Evolutionary conservation across 768 basidiomycete species (phyloP).

Genomic region (Tricholoma matsutake): DNA sequence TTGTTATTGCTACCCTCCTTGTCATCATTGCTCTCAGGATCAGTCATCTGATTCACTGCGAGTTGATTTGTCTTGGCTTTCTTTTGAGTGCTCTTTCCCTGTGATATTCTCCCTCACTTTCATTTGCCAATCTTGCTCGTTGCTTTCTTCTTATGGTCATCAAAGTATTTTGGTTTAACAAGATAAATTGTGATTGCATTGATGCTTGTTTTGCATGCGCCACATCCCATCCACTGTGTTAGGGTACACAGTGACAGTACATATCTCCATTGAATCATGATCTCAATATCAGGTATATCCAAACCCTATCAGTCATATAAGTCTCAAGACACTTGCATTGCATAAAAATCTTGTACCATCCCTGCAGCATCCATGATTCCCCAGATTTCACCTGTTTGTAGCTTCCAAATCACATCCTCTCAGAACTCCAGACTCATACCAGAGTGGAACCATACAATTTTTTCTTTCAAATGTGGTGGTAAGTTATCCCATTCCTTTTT

Average conservation of each 20-base stretch:
- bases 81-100: not conserved
- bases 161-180: constrained; percentile 14
- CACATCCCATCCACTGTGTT: constrained; percentile 12
- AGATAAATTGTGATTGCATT: constrained; percentile 12
- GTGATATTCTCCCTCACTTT: constrained; percentile 2
- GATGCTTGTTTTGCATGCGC: constrained; percentile 2
- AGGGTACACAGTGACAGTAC: constrained; percentile 10
- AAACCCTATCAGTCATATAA: constrained; percentile 5
- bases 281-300: constrained; percentile 12
- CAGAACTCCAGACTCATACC: constrained; percentile 12
- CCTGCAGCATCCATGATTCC: constrained; percentile 16
- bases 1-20: not conserved
- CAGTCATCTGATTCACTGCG: too few relatives aligned
- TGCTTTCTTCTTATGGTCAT: constrained; percentile 2
- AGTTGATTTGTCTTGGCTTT: not conserved
- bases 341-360: constrained; percentile 9
- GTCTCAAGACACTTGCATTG: not conserved
- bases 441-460: constrained; percentile 19
- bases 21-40: not conserved
- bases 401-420: constrained; percentile 3
- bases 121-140: not conserved
- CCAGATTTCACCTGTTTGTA: constrained; percentile 8
- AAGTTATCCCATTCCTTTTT: not conserved
- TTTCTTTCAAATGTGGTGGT: not conserved
- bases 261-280: constrained; percentile 15